These are phyloP conservation scores for Neurospora intermedia DNA, from an alignment of 495 filamentous ascomycete species.

Conservation along the genomic window DNA sequence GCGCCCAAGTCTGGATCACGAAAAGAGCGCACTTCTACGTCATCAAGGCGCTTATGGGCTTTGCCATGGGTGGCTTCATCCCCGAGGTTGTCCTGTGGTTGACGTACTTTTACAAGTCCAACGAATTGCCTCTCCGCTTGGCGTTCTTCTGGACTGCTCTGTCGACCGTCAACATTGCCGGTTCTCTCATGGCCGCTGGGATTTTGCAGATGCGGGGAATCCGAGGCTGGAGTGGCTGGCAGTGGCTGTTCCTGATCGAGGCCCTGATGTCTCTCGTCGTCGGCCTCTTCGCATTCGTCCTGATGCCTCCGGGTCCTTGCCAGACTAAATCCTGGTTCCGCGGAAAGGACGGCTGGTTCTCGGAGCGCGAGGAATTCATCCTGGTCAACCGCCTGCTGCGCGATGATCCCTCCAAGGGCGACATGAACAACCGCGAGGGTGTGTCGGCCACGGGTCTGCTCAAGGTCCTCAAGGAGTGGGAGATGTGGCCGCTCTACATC, in stretches of 20 bases:
- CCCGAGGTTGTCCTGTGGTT: slow-evolving; percentile 42
- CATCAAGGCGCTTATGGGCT: slow-evolving; percentile 34
- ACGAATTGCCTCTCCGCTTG: slow-evolving; percentile 40
- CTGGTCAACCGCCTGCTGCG: slow-evolving; percentile 52
- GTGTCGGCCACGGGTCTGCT: slow-evolving; percentile 37
- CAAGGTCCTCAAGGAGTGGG: slow-evolving; percentile 40
- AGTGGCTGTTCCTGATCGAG: slow-evolving; percentile 45
- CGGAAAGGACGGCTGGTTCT: slow-evolving; percentile 50
- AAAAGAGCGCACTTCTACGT: slow-evolving; percentile 29
- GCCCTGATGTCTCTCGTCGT: slow-evolving; percentile 43
- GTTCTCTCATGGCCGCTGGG: slow-evolving; percentile 39
- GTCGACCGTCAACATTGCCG: slow-evolving; percentile 35
- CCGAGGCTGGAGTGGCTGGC: slow-evolving; percentile 38
- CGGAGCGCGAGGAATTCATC: slow-evolving; percentile 46
- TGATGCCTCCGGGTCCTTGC: slow-evolving; percentile 41
- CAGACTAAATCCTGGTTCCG: slow-evolving; percentile 47
- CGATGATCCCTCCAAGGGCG: slow-evolving; percentile 53
- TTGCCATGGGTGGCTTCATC: slow-evolving; percentile 41
- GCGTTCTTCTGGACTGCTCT: slow-evolving; percentile 42
- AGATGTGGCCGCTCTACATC: slow-evolving; percentile 50
- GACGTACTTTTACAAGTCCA: slow-evolving; percentile 42
- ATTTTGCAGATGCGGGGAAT: slow-evolving; percentile 42
- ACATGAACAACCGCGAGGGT: slow-evolving; percentile 50
- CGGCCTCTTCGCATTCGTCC: slow-evolving; percentile 40
- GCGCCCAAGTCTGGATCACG: slow-evolving; percentile 30